Conservation (phyloP, 768 basidiomycete genomes). For the Suillus decipiens region DNA sequence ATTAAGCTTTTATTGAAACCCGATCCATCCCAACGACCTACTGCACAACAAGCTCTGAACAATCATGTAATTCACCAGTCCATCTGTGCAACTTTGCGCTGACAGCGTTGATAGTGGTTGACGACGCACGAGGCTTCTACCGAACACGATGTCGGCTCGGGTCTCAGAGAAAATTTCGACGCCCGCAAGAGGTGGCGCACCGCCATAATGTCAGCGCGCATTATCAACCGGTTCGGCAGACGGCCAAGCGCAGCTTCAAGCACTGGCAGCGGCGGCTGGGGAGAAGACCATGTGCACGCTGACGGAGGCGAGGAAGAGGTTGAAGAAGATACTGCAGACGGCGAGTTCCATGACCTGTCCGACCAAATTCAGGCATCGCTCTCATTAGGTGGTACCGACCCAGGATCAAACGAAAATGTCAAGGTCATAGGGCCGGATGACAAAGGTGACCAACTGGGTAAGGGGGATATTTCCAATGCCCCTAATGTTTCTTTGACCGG, state of each 20-base stretch:
- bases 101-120: constrained; percentile 57
- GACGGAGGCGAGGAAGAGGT: constrained; percentile 35
- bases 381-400: constrained; percentile 32
- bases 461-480: constrained; percentile 22
- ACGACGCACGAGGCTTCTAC: constrained; percentile 62
- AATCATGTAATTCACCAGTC: constrained; percentile 53
- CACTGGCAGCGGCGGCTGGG: constrained; percentile 38
- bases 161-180: constrained; percentile 83
- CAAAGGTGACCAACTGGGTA: constrained; percentile 25
- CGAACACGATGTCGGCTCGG: constrained; percentile 72
- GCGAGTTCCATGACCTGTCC: constrained; percentile 22
- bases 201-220: constrained; percentile 59
- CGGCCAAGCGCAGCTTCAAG: constrained; percentile 22
- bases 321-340: constrained; percentile 31
- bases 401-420: constrained; percentile 44
- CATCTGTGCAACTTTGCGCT: neutral
- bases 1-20: constrained; percentile 70
- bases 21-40: constrained; percentile 70
- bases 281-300: constrained; percentile 32
- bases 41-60: constrained; percentile 68
- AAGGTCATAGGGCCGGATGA: constrained; percentile 36
- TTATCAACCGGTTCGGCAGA: constrained; percentile 34
- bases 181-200: constrained; percentile 71
- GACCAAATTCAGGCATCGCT: constrained; percentile 26
- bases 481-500: constrained; percentile 23